Base-by-base conservation (phyloP, 192 early-diverging fungal species). In the Entomortierella chlamydospora region DNA sequence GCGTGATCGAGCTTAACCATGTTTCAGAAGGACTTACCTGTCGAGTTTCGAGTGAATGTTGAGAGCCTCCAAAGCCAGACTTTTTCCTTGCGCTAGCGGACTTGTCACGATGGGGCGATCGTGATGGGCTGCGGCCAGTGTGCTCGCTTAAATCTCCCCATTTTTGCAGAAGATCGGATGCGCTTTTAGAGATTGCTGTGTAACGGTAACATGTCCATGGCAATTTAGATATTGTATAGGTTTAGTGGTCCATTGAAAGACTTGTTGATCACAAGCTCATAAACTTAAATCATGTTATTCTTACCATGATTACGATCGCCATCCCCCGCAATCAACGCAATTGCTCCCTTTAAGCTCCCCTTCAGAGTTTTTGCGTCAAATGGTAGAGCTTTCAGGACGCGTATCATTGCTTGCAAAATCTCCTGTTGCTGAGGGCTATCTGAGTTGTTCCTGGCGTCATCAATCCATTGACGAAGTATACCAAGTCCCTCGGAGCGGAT, bases 391-490 rank as follows among this genome's bases (percentile, higher is more conserved):
- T 51, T 72, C 20, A 77, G 42, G 9, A 52, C 39, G 13, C 41
- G 50, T 8, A 77, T 56, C 4, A 54, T 29, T 29, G 54, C 63
- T 4, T 50, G n/a, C 52, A 55, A 20, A 20, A 56, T 20, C 37
- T 57, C 60, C 54, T 54, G 54, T 18, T 13, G 42, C 25, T 66
- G 13, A 7, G 23, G 37, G 18, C 12, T 34, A n/a, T 45, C 15
- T 1, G 33, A 12, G 22, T 54, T 61, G 25, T 31, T 34, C 47
- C 41, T 63, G 9, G 61, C 61, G n/a, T 72, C 61, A 18, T 45
- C 37, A 12, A 72, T 72, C 70, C 70, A 68, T 1, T 17, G 18
- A 23, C 52, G 20, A 45, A 78, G 12, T 5, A 52, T 37, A 22
- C 23, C n/a, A 28, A 51, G 63, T n/a, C 65, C 73, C 9, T 37